Evolutionary conservation across 352 stramenopile genomes (phyloP), one percentile per base, ranked within the genome.

Genomic region (Globisporangium cystogenes): DNA sequence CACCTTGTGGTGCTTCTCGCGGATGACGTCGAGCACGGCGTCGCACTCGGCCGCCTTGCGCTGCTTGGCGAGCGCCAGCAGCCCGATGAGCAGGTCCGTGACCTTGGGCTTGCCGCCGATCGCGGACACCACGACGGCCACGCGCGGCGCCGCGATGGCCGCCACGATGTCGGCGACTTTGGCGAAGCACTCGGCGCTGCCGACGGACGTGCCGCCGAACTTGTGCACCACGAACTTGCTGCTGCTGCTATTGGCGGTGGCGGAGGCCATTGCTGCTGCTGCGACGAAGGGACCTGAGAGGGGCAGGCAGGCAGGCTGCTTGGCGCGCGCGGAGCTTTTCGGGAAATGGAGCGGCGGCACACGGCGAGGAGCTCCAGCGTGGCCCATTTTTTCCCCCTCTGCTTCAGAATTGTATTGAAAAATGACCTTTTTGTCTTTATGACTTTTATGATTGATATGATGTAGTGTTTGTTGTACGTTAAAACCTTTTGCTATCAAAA

Each of bases 41-140:
- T 95, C 58, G 40, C 88, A 89, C 56, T 77, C 65, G n/a, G 65
- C 50, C 7, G 76, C 59, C 51, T 97, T 75, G 53, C 87, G 82
- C 60, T 81, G 68, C 55, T 96, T 95, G 43, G 93, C 93, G 39
- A 95, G 67, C 47, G 79, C 62, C 15, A 98, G 89, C 48, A 95
- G 73, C 26, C 82, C 74, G 58, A 99, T 90, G 45, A 99, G 82
- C 66, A 98, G 69, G 76, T 98, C 94, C 4, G 94, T 98, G 48
- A 96, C 84, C 68, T 99, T 98, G 51, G 94, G 94, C 65, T 98
- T 98, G 45, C 94, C 95, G 51, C 95, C 95, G 71, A 98, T 98
- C 50, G 95, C 95, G 0, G 89, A 98, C 26, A 98, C 92, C 33
- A 98, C 95, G 51, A 94, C 83, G 18, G 83, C 83, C 53, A 94